These are phyloP conservation scores for Zygoascus tannicola DNA, from an alignment of 805 yeast genomes.

Conservation along the genomic window DNA sequence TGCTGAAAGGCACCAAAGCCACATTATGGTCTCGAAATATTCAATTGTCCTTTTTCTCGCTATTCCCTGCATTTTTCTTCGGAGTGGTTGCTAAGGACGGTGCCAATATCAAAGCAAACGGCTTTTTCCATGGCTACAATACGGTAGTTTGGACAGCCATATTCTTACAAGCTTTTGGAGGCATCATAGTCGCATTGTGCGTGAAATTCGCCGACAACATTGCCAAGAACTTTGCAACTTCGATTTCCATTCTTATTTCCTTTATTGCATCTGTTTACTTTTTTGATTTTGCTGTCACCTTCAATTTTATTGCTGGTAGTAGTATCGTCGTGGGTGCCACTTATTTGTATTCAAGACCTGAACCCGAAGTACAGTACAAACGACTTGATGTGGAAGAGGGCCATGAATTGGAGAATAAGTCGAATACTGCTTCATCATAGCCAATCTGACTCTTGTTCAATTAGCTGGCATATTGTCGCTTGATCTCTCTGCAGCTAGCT, in stretches of 20 bases:
- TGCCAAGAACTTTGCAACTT: slow-evolving; percentile 35
- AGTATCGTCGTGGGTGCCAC: slow-evolving; percentile 30
- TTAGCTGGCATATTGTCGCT: no score
- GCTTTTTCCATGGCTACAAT: slow-evolving; percentile 34
- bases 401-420: neutral
- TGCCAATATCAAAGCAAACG: slow-evolving; percentile 25
- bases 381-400: neutral
- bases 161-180: slow-evolving; percentile 33
- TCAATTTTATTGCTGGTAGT: slow-evolving; percentile 30
- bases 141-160: slow-evolving; percentile 31
- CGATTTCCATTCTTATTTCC: slow-evolving; percentile 32
- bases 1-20: slow-evolving; percentile 30
- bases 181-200: slow-evolving; percentile 34
- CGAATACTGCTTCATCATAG: no score
- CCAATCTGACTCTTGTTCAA: no score
- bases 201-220: slow-evolving; percentile 37
- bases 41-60: slow-evolving; percentile 32
- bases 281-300: slow-evolving; percentile 29
- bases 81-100: slow-evolving; percentile 32
- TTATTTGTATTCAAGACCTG: slow-evolving; percentile 24
- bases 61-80: slow-evolving; percentile 32
- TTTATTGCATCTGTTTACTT: slow-evolving; percentile 31
- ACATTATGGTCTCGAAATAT: slow-evolving; percentile 34
- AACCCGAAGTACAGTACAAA: neutral
- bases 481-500: no score